These are phyloP conservation scores for Neodidymelliopsis sp. DNA, from an alignment of 2,329 filamentous ascomycete species.

Conservation along the genomic window DNA sequence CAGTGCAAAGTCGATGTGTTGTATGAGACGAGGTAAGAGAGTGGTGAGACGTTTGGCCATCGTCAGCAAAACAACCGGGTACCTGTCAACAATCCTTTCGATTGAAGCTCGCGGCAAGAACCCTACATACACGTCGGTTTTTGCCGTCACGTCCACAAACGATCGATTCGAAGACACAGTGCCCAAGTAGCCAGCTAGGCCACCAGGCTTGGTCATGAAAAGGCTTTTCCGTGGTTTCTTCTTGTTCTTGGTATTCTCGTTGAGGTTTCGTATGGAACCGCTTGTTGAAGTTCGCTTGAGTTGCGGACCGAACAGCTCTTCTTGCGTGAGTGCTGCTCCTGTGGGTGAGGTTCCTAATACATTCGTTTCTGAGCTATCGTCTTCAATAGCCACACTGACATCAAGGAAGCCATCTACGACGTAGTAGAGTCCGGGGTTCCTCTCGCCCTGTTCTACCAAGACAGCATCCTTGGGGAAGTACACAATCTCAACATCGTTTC, in stretches of 20 bases:
- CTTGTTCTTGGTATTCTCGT: slow-evolving; percentile 49
- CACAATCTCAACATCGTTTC: slow-evolving; percentile 93
- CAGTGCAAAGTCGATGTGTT: slow-evolving; percentile 97
- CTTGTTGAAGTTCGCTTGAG: slow-evolving; percentile 35
- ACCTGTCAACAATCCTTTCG: slow-evolving; percentile 90
- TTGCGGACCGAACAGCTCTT: slow-evolving; percentile 44
- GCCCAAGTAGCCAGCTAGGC: slow-evolving; percentile 91
- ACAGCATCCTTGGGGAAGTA: slow-evolving; percentile 96
- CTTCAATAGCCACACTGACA: slow-evolving; percentile 80
- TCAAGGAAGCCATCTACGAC: slow-evolving; percentile 97
- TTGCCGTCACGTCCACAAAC: slow-evolving; percentile 95
- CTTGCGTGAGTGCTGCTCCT: slow-evolving; percentile 44
- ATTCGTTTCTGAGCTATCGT: slow-evolving; percentile 59
- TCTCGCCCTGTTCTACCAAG: slow-evolving; percentile 92
- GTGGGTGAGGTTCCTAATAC: slow-evolving; percentile 53
- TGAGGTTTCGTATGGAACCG: slow-evolving; percentile 35
- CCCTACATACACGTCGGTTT: slow-evolving; percentile 97
- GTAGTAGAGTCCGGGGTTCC: slow-evolving; percentile 97
- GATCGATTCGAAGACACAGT: slow-evolving; percentile 94
- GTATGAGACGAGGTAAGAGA: slow-evolving; percentile 84
- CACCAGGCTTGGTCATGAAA: slow-evolving; percentile 92
- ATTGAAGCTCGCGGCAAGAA: slow-evolving; percentile 86
- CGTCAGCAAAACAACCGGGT: slow-evolving; percentile 90
- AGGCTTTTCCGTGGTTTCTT: slow-evolving; percentile 72
- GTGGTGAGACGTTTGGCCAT: slow-evolving; percentile 95